Conservation (phyloP, 331 rosid genomes). For the Malus hybrid region DNA sequence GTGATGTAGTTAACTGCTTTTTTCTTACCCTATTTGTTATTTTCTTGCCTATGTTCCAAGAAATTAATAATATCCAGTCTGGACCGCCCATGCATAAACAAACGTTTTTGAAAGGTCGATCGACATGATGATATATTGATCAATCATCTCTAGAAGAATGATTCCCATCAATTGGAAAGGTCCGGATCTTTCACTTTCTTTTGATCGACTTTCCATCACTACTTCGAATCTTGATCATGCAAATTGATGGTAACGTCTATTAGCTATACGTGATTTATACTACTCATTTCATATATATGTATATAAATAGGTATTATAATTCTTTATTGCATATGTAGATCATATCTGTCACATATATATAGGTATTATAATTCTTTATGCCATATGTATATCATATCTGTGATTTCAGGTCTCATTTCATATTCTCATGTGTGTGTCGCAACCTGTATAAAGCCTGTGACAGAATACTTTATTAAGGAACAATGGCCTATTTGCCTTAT, state of each 20-base stretch:
- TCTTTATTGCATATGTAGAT: too few relatives aligned
- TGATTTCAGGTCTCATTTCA: neutral
- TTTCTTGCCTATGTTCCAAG: neutral
- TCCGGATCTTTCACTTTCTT: conserved; percentile 11
- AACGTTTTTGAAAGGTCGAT: conserved; percentile 6
- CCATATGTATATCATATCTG: neutral
- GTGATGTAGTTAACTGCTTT: neutral
- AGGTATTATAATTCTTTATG: neutral
- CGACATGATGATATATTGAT: neutral
- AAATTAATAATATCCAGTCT: neutral
- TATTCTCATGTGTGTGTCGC: neutral
- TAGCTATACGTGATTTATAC: neutral
- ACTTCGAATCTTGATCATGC: conserved; percentile 5
- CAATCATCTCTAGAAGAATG: neutral
- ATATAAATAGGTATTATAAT: too few relatives aligned
- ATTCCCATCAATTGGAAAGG: conserved; percentile 21
- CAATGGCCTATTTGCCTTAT: neutral
- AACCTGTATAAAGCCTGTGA: neutral
- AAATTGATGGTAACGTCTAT: conserved; percentile 8
- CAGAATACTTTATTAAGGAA: conserved; percentile 1
- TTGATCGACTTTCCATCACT: neutral
- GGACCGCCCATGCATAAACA: neutral
- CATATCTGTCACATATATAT: neutral
- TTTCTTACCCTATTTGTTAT: neutral
- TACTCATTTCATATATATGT: neutral